These are phyloP conservation scores for Pseudonitzschia delicatissima DNA, from an alignment of 108 stramenopile species.

Conservation along the genomic window DNA sequence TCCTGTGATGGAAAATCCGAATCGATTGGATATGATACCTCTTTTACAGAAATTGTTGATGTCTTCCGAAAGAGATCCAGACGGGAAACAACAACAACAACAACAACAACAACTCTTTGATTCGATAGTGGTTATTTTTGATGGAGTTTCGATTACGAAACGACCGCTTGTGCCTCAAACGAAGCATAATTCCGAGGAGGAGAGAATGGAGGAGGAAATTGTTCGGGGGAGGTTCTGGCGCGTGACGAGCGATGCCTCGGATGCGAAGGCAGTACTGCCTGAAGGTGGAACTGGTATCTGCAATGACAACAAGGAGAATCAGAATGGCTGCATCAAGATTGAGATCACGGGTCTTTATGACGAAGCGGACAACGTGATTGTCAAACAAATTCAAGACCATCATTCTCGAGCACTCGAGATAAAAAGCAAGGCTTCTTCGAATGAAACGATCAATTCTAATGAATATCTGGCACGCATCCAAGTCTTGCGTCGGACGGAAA, in stretches of 20 bases:
- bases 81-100: neutral
- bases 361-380: conserved; percentile 31
- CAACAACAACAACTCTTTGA: neutral
- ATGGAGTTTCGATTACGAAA: conserved; percentile 10
- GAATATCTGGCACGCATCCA: neutral
- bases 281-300: neutral
- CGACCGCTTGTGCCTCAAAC: neutral
- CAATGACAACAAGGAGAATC: neutral
- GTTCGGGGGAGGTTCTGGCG: neutral
- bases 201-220: neutral
- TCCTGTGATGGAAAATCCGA: neutral
- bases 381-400: conserved; percentile 2
- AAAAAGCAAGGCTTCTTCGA: neutral
- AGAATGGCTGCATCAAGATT: neutral
- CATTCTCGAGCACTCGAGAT: neutral
- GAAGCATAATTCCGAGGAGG: neutral
- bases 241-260: neutral
- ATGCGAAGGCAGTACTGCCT: neutral
- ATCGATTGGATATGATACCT: conserved; percentile 13
- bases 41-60: neutral
- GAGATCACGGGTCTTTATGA: conserved; percentile 22
- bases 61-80: neutral
- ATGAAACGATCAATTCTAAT: neutral
- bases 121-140: neutral
- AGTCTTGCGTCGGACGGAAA: conserved; percentile 7